These are phyloP conservation scores for Mortierella sp. DNA, from an alignment of 371 early-diverging fungal species.

Conservation along the genomic window DNA sequence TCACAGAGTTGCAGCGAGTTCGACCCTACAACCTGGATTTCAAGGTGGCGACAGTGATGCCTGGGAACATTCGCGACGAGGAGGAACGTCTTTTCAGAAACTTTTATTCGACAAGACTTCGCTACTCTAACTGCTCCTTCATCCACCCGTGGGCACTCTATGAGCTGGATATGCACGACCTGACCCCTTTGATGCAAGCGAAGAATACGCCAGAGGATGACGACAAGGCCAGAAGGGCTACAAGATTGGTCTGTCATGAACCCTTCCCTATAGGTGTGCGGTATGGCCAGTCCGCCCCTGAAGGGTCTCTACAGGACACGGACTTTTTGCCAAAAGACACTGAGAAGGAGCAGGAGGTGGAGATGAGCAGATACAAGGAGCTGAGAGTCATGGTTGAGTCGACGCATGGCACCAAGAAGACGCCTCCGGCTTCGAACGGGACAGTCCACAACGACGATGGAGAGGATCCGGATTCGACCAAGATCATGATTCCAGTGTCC, in stretches of 20 bases:
- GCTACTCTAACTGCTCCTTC: slow-evolving; percentile 44
- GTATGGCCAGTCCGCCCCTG: slow-evolving; percentile 17
- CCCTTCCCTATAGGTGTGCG: slow-evolving; percentile 35
- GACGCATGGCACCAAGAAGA: slow-evolving; percentile 18
- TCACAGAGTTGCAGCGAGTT: slow-evolving; percentile 25
- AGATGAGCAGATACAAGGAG: slow-evolving; percentile 48
- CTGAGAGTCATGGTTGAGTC: slow-evolving; percentile 41
- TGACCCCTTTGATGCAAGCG: slow-evolving; percentile 1
- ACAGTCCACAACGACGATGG: not conserved
- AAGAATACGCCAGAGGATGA: slow-evolving; percentile 14
- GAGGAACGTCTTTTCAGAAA: slow-evolving; percentile 26
- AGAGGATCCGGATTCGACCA: not conserved
- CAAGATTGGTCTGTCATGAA: slow-evolving; percentile 35
- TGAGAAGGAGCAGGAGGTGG: slow-evolving; percentile 19
- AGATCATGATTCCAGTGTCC: slow-evolving; percentile 33
- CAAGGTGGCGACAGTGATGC: slow-evolving; percentile 33
- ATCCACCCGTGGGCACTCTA: slow-evolving; percentile 50
- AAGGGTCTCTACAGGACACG: not conserved
- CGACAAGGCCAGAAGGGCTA: slow-evolving; percentile 26
- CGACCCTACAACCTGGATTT: slow-evolving; percentile 27
- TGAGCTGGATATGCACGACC: slow-evolving; percentile 36
- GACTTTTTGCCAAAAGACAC: not conserved
- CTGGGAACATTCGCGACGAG: slow-evolving; percentile 17
- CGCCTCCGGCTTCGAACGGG: too few relatives aligned
- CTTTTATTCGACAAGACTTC: slow-evolving; percentile 33